Conservation (phyloP, 2,329 filamentous ascomycete species). For the Pyricularia pennisetigena region DNA sequence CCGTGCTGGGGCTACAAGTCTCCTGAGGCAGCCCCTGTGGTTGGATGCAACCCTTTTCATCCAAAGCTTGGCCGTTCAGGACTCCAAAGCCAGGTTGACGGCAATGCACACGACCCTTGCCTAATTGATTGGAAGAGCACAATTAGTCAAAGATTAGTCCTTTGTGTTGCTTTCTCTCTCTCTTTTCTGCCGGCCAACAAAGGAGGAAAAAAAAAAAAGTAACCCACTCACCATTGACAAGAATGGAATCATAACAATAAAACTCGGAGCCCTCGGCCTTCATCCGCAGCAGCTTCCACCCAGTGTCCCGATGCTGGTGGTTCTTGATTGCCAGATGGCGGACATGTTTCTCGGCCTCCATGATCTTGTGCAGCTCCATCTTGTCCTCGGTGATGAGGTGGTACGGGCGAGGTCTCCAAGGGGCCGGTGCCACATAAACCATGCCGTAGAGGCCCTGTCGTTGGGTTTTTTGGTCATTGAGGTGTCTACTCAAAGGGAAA, state of each 20-base stretch:
- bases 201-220: not conserved
- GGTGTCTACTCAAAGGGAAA: no score
- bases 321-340: slow-evolving; percentile 11
- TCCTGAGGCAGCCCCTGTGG: slow-evolving; percentile 4
- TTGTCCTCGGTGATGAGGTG: slow-evolving; percentile 8
- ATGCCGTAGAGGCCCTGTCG: slow-evolving; percentile 9
- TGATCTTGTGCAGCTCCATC: slow-evolving; percentile 8
- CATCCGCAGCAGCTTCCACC: slow-evolving; percentile 11
- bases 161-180: no score
- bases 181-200: not conserved
- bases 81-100: slow-evolving; percentile 8
- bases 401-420: slow-evolving; percentile 10
- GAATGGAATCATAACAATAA: slow-evolving; percentile 14
- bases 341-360: slow-evolving; percentile 9
- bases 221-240: slow-evolving; percentile 12
- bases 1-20: not conserved
- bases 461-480: not conserved
- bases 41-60: slow-evolving; percentile 9
- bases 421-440: slow-evolving; percentile 10
- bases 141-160: not conserved
- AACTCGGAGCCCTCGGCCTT: slow-evolving; percentile 11
- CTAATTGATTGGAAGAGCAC: not conserved
- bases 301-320: slow-evolving; percentile 10
- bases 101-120: slow-evolving; percentile 15
- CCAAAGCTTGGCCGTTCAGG: slow-evolving; percentile 8